Evolutionary conservation across 2,329 filamentous ascomycete genomes (phyloP), one percentile per base, ranked within the genome.

Genomic region (Alternaria arbusti): DNA sequence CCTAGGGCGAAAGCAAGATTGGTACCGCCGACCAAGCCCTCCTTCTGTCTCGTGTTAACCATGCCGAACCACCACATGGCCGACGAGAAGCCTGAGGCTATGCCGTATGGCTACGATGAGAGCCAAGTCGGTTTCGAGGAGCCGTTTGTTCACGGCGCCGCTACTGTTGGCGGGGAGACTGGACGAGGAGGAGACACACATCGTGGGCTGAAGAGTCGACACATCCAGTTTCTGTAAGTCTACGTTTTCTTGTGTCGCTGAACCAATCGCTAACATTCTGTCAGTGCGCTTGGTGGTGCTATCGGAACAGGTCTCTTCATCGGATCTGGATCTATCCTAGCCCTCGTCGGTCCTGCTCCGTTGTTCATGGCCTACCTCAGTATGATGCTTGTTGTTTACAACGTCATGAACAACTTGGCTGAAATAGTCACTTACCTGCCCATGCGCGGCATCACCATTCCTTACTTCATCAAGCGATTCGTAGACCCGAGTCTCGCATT

Each of bases 251-350:
- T 5, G 15, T 17, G 4, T 30, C n/a, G 25, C 50, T 44, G 22
- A 36, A 57, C 13, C 8, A 12, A 5, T 30, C 58, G 56, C 69
- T 73, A 32, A 84, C 85, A 54, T 11, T 75, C 82, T 61, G 81
- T 82, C 66, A 89, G 89, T 70, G 87, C 87, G 20, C 81, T 89
- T 8, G 87, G 86, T 59, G 86, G 87, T 63, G 86, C 86, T 9
- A 89, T 89, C 58, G 71, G 77, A 61, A 79, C 77, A 22, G 77
- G 77, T 44, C 64, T 79, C 4, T 79, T 79, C 63, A 76, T 79
- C n/a, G 77, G 76, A 49, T 76, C 73, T 23, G 77, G 77, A 15
- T 70, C 64, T 3, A 78, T 79, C 46, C 74, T 79, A 28, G 68
- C 73, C 1, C 54, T 75, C 7, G 74, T 75, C 13, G 77, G 77